A percentile compares a stretch with the other conserved stretches of the same genome.
These are phyloP conservation scores for Cardamine occulta DNA, from an alignment of 345 rosid genomes.

Conservation along the genomic window DNA sequence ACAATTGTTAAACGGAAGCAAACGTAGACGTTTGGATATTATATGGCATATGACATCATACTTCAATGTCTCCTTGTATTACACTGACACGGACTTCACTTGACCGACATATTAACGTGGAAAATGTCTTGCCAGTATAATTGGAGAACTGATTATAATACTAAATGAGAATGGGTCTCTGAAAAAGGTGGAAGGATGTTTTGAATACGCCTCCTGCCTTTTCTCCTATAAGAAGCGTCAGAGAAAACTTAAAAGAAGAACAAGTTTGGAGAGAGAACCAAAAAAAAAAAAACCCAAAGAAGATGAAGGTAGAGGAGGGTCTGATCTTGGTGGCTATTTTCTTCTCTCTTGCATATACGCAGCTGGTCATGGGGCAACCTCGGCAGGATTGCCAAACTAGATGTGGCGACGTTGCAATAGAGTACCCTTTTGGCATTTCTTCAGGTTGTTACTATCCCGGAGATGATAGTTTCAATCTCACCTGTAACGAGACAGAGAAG, in stretches of 20 bases:
- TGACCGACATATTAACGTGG: not conserved
- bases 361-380: conserved; percentile 14
- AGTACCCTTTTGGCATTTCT: conserved; percentile 50
- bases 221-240: not conserved
- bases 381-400: not conserved
- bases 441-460: conserved; percentile 32
- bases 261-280: not conserved
- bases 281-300: not conserved
- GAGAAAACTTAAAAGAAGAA: not conserved
- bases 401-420: conserved; percentile 42
- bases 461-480: conserved; percentile 21
- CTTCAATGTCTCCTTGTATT: not conserved
- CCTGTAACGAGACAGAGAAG: conserved; percentile 28
- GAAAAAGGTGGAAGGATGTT: not conserved
- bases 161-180: not conserved
- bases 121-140: not conserved
- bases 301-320: conserved; percentile 16
- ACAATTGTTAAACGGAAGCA: not conserved
- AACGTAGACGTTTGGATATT: not conserved
- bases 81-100: not conserved
- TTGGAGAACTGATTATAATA: not conserved
- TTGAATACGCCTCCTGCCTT: not conserved
- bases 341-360: not conserved
- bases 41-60: not conserved
- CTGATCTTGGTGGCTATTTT: conserved; percentile 21